Base-by-base conservation (phyloP, 169 alveolate species). In the Cystoisospora suis region DNA sequence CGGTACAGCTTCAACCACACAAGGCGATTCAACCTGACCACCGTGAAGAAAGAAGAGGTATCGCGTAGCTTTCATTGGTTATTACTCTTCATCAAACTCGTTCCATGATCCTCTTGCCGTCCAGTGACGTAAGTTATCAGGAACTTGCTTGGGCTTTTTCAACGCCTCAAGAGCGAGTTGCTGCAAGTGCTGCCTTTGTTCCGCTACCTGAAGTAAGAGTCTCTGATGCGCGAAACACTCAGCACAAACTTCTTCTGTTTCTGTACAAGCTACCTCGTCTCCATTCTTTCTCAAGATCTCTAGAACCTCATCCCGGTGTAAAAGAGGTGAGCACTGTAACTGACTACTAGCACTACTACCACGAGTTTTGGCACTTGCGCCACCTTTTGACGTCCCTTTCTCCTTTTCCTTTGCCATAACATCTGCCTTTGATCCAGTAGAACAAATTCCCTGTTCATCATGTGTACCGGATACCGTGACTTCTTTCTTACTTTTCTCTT, bases 121-220 rank as follows among this genome's bases (percentile, higher is more conserved):
- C 90, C 90, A 86, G 90, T 86, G 83, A 27, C 89, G 20, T 40
- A 83, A 80, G 23, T 53, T 38, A 58, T 83, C 77, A 2, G 80
- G 89, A 6, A 83, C 72, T 38, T 83, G 89, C 46, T 61, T 83
- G 49, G 89, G 89, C 70, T 44, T 83, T 5, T 40, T 58, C 0
- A 83, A 80, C 29, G 59, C 77, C 65, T 59, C 72, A 40, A 61
- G 20, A 0, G 89, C 77, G 45, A 83, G 89, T 56, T 83, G 77
- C 80, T 58, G 58, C 27, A 83, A 80, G 77, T 83, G 89, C 80
- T 83, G 89, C 34, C 89, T 4, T 61, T 83, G 89, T n/a, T 27
- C 56, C 12, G 89, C 77, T 20, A 83, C 61, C 38, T 59, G 89
- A 49, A 83, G 36, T 6, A 83, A 80, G 69, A 83, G 89, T n/a